Base-by-base conservation (phyloP, 1,139 yeast species). In the Hansenula anomala region DNA sequence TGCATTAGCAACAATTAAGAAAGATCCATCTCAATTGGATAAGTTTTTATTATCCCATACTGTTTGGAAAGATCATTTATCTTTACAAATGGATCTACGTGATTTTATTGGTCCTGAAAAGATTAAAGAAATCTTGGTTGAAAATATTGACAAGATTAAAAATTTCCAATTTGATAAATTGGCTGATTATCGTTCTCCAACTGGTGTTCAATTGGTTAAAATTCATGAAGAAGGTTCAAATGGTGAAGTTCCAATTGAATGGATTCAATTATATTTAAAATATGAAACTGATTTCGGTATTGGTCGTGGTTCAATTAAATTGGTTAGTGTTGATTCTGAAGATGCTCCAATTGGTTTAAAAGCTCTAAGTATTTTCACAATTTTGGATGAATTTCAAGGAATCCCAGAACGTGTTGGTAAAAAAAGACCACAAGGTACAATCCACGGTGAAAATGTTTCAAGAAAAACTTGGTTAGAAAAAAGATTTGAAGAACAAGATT, bases 41-140 rank as follows among this genome's bases (percentile, higher is more conserved):
- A 40, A 47, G 29, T 44, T 60, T 22, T 41, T 62, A 15, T 37
- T 52, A 20, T 48, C 56, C 4, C 64, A 62, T 43, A 58, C 63
- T 2, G 44, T 57, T 24, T 66, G 71, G 70, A 59, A 61, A 40
- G 71, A 66, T 45, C 66, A 66, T 43, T 46, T 62, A 31, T 45
- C 59, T 8, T 46, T 65, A 27, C 50, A 57, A 22, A 54, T 61
- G 56, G 66, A 65, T 36, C 44, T 60, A 33, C 62, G 59, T 31
- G 60, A 60, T 38, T 60, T 51, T 39, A 48, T 58, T 25, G 63
- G 62, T n/a, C 46, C 55, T n/a, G 54, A 55, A 1, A 50, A 52
- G 33, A 61, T 65, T 37, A 48, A 50, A 34, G 31, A 37, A 19
- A 38, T 42, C 33, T 13, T 46, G 43, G 19, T 37, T 20, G 9